phyloP scores from a whole-genome alignment of 768 basidiomycete species.

The Hirschioporus abietinus region DNA sequence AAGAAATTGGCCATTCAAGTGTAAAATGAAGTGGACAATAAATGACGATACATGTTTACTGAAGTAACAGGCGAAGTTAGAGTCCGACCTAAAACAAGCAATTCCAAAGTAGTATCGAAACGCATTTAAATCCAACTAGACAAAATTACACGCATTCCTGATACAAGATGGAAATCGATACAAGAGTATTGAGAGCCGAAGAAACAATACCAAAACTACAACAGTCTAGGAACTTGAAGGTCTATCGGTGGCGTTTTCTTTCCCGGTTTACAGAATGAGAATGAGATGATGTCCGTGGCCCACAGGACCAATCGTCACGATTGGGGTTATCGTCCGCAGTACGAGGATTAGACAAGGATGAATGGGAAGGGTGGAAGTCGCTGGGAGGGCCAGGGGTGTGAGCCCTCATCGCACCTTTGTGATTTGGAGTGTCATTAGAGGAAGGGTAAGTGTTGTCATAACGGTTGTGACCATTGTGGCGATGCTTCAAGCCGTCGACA shows the following conservation, averaged over 20 bases:
- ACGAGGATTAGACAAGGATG: background rate
- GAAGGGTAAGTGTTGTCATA: background rate
- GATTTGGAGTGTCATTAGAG: background rate
- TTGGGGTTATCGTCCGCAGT: background rate
- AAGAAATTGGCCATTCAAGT: conserved; percentile 33
- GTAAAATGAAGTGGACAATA: no score
- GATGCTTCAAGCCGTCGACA: background rate
- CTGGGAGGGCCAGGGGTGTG: conserved; percentile 1
- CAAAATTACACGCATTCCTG: background rate
- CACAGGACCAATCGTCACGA: background rate
- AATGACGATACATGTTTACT: background rate
- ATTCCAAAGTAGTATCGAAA: background rate
- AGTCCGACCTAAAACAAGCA: background rate
- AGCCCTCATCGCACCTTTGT: background rate
- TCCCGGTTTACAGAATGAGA: background rate
- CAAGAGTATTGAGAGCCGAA: background rate
- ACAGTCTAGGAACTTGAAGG: background rate
- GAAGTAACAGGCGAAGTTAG: background rate
- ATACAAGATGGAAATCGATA: background rate
- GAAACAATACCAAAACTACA: background rate
- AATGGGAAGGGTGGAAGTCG: background rate
- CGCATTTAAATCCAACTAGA: background rate
- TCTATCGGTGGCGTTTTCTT: background rate
- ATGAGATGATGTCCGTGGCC: background rate
- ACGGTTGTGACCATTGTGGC: background rate